Conservation (phyloP, 2,329 filamentous ascomycete species). For the Kalmusia sp. region DNA sequence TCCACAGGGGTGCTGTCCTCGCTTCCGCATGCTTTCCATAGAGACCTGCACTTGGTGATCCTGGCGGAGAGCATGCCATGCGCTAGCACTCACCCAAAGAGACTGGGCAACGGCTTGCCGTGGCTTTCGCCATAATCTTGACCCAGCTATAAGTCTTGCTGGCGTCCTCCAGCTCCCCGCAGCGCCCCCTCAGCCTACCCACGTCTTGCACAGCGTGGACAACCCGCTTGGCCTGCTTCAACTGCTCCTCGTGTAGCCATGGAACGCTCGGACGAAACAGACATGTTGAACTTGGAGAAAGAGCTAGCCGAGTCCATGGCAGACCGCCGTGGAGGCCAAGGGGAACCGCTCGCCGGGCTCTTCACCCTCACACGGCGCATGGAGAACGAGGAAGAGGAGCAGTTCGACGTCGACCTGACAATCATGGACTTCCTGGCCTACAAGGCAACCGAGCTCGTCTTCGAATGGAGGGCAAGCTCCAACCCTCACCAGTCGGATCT, state of each 20-base stretch:
- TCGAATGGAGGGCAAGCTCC: conserved; percentile 44
- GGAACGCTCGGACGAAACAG: conserved; percentile 17
- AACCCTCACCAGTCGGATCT: conserved; percentile 41
- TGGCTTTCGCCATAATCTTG: conserved; percentile 9
- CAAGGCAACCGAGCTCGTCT: conserved; percentile 52
- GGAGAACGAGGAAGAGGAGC: conserved; percentile 44
- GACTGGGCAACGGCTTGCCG: not conserved
- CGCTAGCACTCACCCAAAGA: conserved; percentile 14
- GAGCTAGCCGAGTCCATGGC: conserved; percentile 29
- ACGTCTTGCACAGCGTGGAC: conserved; percentile 2
- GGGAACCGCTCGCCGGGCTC: conserved; percentile 36
- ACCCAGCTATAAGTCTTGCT: conserved; percentile 16
- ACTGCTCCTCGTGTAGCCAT: conserved; percentile 10
- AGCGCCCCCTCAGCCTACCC: not conserved
- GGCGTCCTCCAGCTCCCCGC: not conserved
- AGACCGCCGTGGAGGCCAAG: conserved; percentile 18
- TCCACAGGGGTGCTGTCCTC: conserved; percentile 23
- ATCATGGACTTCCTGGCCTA: conserved; percentile 65
- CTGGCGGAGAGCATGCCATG: conserved; percentile 19
- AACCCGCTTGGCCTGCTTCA: not conserved
- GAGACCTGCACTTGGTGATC: conserved; percentile 2
- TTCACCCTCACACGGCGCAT: conserved; percentile 40
- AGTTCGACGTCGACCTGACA: conserved; percentile 59
- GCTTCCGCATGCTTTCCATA: conserved; percentile 19
- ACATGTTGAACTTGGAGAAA: conserved; percentile 31